Evolutionary conservation across 2,329 filamentous ascomycete genomes (phyloP), one percentile per base, ranked within the genome.

Genomic region (Penicillium sp.): DNA sequence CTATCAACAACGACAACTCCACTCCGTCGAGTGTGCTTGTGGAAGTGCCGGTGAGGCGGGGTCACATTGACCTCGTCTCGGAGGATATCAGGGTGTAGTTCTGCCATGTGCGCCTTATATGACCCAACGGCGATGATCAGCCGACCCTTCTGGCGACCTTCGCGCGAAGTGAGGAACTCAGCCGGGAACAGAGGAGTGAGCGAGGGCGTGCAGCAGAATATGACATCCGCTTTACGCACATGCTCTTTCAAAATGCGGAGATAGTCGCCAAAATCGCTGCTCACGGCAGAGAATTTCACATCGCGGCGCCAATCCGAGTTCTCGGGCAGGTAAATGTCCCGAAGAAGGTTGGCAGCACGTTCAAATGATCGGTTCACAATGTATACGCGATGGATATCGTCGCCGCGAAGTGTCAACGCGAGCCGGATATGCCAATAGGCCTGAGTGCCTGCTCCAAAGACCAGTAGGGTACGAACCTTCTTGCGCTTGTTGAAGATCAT

Each of bases 361-460:
- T 77, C 73, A 51, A 79, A 79, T 2, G 74, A 76, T 31, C 89
- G 86, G 67, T 92, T 95, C 69, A 96, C 87, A 66, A 97, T 87
- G 74, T 93, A 88, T 46, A 97, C 83, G 55, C 88, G 85, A 65
- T 87, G 86, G 64, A 96, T 87, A 20, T 90, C 89, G 44, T 77
- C 67, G 0, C 81, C 79, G 1, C 83, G 88, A 27, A 80, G 67
- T 48, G 94, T 81, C 60, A 97, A 81, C 0, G 92, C 88, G 4
- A 97, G 82, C 1, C 92, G 87, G 42, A 96, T 85, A 71, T 97
- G 93, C 92, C 92, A 97, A 77, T 93, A 96, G 12, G 93, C 93
- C 77, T 97, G 92, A 64, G 88, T 86, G 44, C 93, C 93, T 31
- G 89, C 87, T 23, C 93, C 93, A 71, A 97, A 97, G 51, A 96